Evolutionary conservation across 73 alveolate species (phyloP).

Genomic region (Stentor coeruleus): DNA sequence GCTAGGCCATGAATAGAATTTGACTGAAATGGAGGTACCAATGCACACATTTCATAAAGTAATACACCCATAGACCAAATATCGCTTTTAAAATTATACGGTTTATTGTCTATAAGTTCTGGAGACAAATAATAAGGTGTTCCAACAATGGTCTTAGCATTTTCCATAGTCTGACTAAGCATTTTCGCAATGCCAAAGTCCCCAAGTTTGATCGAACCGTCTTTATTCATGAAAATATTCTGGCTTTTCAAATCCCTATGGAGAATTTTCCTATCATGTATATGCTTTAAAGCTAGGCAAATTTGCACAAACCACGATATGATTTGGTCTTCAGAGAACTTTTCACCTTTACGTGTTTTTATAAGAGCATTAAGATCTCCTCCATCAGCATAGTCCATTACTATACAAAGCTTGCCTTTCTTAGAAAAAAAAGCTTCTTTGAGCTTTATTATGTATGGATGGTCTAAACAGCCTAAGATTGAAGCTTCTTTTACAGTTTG

Average conservation of each 20-base stretch:
- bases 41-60: slow-evolving; percentile 95
- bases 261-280: slow-evolving; percentile 95
- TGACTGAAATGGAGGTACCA: slow-evolving; percentile 98
- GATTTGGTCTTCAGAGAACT: slow-evolving; percentile 86
- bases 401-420: slow-evolving; percentile 89
- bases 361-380: slow-evolving; percentile 97
- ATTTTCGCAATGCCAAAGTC: slow-evolving; percentile 99
- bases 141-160: slow-evolving; percentile 96
- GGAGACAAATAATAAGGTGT: slow-evolving; percentile 93
- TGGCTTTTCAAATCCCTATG: slow-evolving; percentile 98
- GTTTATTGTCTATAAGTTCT: slow-evolving; percentile 93
- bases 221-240: slow-evolving; percentile 93
- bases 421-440: slow-evolving; percentile 95
- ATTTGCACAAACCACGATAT: slow-evolving; percentile 93
- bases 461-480: slow-evolving; percentile 84
- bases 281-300: slow-evolving; percentile 91
- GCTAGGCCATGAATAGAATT: slow-evolving; percentile 96
- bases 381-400: slow-evolving; percentile 98
- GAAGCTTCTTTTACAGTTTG: slow-evolving; percentile 96
- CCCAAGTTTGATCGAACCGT: slow-evolving; percentile 95
- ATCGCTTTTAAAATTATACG: slow-evolving; percentile 95
- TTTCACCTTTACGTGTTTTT: slow-evolving; percentile 82
- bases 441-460: slow-evolving; percentile 96
- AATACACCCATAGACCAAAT: slow-evolving; percentile 99
- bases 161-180: slow-evolving; percentile 89